A percentile compares a stretch with the other conserved stretches of the same genome.
Conservation (phyloP, 2,329 filamentous ascomycete species). For the Hymenoscyphus linearis region DNA sequence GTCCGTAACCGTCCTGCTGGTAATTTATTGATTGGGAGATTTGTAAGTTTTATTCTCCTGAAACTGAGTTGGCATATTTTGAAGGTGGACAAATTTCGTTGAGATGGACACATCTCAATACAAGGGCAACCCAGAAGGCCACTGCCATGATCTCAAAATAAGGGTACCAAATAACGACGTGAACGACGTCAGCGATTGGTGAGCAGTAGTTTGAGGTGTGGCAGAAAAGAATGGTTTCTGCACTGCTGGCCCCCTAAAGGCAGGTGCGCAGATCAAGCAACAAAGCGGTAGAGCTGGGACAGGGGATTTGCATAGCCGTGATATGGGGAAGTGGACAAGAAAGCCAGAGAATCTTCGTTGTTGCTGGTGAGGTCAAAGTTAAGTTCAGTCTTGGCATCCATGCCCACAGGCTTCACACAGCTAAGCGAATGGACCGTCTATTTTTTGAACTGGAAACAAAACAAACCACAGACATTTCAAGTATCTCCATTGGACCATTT, state of each 20-base stretch:
- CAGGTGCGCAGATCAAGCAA: background rate
- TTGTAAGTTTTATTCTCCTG: background rate
- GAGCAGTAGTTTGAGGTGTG: background rate
- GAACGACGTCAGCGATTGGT: background rate
- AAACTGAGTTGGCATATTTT: background rate
- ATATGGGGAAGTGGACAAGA: background rate
- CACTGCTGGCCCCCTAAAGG: background rate
- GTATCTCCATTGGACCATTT: background rate
- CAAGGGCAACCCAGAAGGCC: background rate
- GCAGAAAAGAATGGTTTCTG: background rate
- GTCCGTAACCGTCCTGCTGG: too few relatives aligned
- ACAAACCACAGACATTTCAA: background rate
- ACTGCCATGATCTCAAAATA: background rate
- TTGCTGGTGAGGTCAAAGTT: too few relatives aligned
- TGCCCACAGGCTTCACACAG: background rate
- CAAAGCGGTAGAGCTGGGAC: background rate
- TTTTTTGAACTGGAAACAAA: background rate
- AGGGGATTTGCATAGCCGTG: background rate
- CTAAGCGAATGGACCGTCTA: background rate
- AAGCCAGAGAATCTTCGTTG: background rate
- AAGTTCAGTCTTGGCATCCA: background rate
- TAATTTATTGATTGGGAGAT: too few relatives aligned
- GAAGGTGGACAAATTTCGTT: background rate
- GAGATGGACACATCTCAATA: background rate
- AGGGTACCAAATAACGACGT: background rate